Evolutionary conservation across 371 early-diverging fungal genomes (phyloP).

Genomic region (Mucor irregularis): DNA sequence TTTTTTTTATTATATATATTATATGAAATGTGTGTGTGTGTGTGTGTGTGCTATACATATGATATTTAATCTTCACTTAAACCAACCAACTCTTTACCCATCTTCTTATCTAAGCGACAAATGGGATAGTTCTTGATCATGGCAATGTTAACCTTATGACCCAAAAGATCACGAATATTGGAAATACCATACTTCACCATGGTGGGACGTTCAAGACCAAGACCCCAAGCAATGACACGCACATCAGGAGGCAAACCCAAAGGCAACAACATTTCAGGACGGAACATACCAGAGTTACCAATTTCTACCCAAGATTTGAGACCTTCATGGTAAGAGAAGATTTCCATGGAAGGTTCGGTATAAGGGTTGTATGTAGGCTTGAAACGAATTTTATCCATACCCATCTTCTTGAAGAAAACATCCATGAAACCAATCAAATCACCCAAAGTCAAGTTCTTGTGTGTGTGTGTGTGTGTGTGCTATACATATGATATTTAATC

Average conservation of each 20-base stretch:
- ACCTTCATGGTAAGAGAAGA: conserved; percentile 98
- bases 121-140: conserved; percentile 95
- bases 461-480: too few species aligned
- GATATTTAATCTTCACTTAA: conserved; percentile 37
- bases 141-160: conserved; percentile 97
- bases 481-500: conserved; percentile 12
- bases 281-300: conserved; percentile 99
- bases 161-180: conserved; percentile 98
- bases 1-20: too few species aligned
- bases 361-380: conserved; percentile 99
- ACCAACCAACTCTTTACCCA: conserved; percentile 68
- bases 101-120: conserved; percentile 82
- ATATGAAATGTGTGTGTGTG: too few species aligned
- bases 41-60: too few species aligned
- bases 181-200: conserved; percentile 99
- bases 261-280: conserved; percentile 99
- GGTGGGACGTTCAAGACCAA: conserved; percentile 98
- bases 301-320: conserved; percentile 98
- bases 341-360: conserved; percentile 99
- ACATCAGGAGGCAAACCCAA: conserved; percentile 97
- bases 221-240: conserved; percentile 99
- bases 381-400: conserved; percentile 93
- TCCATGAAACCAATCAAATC: conserved; percentile 98
- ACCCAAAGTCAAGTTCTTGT: conserved; percentile 93
- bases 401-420: conserved; percentile 98